These are phyloP conservation scores for Mucor circinelloides DNA, from an alignment of 371 early-diverging fungal species.

Conservation along the genomic window DNA sequence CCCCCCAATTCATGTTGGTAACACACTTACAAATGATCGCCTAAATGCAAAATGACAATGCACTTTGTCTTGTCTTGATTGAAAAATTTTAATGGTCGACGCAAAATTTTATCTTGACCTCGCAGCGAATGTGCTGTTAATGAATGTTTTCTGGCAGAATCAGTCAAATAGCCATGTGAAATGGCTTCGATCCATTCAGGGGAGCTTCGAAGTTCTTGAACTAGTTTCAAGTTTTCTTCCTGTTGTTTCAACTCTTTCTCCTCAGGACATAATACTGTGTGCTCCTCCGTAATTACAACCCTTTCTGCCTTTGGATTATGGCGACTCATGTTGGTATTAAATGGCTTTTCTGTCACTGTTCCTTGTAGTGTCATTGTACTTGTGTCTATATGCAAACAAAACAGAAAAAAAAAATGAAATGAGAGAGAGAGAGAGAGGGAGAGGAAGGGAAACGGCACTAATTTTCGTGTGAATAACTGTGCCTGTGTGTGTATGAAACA, in stretches of 20 bases:
- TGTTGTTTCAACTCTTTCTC: conserved; percentile 23
- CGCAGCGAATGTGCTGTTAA: conserved; percentile 53
- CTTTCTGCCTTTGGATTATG: background rate
- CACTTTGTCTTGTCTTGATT: conserved; percentile 42
- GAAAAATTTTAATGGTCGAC: conserved; percentile 50
- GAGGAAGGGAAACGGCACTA: background rate
- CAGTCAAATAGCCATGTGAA: conserved; percentile 35
- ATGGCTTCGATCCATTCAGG: conserved; percentile 34
- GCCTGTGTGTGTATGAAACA: background rate
- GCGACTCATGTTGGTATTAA: background rate
- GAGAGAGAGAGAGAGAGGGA: background rate
- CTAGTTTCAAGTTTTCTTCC: conserved; percentile 25
- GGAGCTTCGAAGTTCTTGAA: conserved; percentile 24
- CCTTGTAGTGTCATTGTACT: background rate
- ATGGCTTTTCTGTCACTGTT: background rate
- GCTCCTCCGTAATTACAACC: conserved; percentile 17
- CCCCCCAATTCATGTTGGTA: background rate
- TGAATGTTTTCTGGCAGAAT: conserved; percentile 34
- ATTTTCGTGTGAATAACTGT: background rate
- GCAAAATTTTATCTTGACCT: conserved; percentile 48
- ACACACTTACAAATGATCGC: conserved; percentile 38
- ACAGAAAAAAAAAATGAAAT: background rate
- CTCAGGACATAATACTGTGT: conserved; percentile 7
- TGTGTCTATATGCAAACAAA: background rate
- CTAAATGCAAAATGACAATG: conserved; percentile 39